Evolutionary conservation across 768 basidiomycete species (phyloP).

Genomic region (Russula dissimulans): DNA sequence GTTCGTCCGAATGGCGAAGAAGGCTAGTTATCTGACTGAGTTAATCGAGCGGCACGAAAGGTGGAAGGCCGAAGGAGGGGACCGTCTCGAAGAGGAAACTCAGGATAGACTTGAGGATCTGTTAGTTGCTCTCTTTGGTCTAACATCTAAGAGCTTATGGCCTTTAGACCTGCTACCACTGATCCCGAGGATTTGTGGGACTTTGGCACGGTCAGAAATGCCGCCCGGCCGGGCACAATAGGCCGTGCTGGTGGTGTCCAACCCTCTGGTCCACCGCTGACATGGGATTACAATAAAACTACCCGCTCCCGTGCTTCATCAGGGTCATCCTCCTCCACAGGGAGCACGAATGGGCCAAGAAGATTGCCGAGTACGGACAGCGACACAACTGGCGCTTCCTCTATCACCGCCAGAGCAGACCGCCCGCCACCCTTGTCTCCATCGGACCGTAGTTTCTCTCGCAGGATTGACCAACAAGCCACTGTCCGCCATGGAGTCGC

Average conservation of each 20-base stretch:
- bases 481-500: constrained; percentile 48
- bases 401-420: constrained; percentile 45
- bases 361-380: constrained; percentile 24
- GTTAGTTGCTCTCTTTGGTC: constrained; percentile 34
- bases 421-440: constrained; percentile 44
- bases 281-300: constrained; percentile 70
- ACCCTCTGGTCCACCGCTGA: constrained; percentile 57
- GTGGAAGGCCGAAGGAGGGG: constrained; percentile 88
- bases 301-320: constrained; percentile 30
- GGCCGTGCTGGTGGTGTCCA: constrained; percentile 56
- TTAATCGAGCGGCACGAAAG: constrained; percentile 90
- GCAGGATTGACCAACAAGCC: constrained; percentile 46
- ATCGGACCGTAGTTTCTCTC: constrained; percentile 27
- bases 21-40: constrained; percentile 89
- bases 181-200: constrained; percentile 90
- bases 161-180: constrained; percentile 39
- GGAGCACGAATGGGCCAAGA: constrained; percentile 25
- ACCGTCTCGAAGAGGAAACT: constrained; percentile 62
- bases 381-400: constrained; percentile 28
- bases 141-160: background rate
- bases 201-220: constrained; percentile 90
- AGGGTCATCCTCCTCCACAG: constrained; percentile 30
- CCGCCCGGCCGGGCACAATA: constrained; percentile 41
- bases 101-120: constrained; percentile 49
- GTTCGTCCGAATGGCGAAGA: constrained; percentile 91